Evolutionary conservation across 73 alveolate genomes (phyloP).

Genomic region (Effrenium voratum): DNA sequence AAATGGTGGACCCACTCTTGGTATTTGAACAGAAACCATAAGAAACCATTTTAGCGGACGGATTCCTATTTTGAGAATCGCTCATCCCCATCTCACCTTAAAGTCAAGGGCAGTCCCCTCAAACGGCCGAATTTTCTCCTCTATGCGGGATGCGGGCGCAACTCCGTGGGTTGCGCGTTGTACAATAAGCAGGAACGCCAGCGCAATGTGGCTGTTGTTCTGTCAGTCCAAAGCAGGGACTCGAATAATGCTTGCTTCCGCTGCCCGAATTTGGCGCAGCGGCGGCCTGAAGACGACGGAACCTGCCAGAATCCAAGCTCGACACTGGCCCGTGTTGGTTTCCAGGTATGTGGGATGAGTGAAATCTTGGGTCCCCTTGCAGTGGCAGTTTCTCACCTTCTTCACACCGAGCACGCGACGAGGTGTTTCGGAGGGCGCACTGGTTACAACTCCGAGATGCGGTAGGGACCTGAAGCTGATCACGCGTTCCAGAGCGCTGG

Average conservation of each 20-base stretch:
- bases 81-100: background rate
- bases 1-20: background rate
- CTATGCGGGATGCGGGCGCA: background rate
- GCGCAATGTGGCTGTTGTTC: background rate
- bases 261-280: background rate
- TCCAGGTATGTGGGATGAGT: too few species aligned
- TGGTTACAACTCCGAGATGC: too few species aligned
- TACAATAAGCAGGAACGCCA: background rate
- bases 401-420: too few species aligned
- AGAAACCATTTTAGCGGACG: background rate
- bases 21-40: slow-evolving; percentile 13
- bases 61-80: background rate
- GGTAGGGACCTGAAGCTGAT: too few species aligned
- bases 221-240: background rate
- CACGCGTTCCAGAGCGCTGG: too few species aligned
- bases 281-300: background rate
- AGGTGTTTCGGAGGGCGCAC: too few species aligned
- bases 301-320: background rate
- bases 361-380: too few species aligned
- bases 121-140: too few species aligned
- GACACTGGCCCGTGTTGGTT: too few species aligned
- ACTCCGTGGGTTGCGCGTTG: background rate
- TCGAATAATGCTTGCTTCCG: background rate
- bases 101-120: background rate
- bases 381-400: too few species aligned